phyloP scores from a whole-genome alignment of 805 yeast species.

The Wickerhamomyces mucosus region DNA sequence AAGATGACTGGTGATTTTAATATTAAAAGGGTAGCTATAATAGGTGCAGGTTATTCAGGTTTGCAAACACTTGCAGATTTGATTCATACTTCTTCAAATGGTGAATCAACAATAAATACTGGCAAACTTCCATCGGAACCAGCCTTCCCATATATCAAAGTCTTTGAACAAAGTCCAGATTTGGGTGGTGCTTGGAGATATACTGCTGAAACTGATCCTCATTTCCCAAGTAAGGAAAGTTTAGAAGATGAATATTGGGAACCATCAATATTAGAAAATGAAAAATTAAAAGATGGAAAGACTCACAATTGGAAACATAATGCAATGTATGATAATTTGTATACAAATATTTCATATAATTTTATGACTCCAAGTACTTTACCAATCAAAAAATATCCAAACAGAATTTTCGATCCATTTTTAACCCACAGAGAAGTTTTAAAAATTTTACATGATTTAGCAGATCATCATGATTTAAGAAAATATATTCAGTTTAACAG shows the following conservation, averaged over 20 bases:
- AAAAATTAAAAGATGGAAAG: too few relatives aligned
- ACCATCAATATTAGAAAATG: too few relatives aligned
- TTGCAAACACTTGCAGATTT: conserved; percentile 1
- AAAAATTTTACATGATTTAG: conserved; percentile 1
- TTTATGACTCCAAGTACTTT: conserved; percentile 23
- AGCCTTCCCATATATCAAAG: conserved; percentile 22
- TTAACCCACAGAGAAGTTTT: conserved; percentile 2
- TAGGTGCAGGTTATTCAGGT: not conserved
- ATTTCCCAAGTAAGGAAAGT: conserved; percentile 15
- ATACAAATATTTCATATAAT: conserved; percentile 28
- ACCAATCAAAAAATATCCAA: not conserved
- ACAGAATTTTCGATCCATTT: conserved; percentile 1
- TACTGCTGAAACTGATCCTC: conserved; percentile 11
- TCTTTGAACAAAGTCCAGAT: conserved; percentile 25
- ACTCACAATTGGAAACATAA: conserved; percentile 6
- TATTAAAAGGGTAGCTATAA: too few relatives aligned
- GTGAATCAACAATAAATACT: conserved; percentile 2
- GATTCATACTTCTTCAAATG: conserved; percentile 1
- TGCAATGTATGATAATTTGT: conserved; percentile 21
- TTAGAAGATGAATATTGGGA: conserved; percentile 22
- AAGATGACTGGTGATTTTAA: too few relatives aligned
- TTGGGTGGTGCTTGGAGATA: conserved; percentile 32
- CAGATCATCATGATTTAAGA: conserved; percentile 1
- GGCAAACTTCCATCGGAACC: conserved; percentile 9
- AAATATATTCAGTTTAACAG: conserved; percentile 2